A percentile compares a stretch with the other conserved stretches of the same genome.
These are phyloP conservation scores for Salinomyces thailandicus DNA, from an alignment of 2,329 filamentous ascomycete species.

Conservation along the genomic window DNA sequence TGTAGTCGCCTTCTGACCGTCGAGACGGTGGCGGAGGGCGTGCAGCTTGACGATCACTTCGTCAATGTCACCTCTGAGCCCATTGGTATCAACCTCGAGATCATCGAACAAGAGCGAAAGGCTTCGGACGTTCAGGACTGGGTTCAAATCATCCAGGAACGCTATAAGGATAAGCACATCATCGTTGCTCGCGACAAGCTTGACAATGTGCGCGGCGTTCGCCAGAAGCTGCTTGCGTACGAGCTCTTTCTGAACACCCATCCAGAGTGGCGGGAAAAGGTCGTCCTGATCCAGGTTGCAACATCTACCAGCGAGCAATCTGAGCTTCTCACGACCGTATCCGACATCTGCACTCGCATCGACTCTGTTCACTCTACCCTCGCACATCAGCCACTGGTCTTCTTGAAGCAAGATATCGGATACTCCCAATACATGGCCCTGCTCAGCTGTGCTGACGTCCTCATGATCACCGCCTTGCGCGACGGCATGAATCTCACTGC, in stretches of 20 bases:
- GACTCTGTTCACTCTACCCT: slow-evolving; percentile 86
- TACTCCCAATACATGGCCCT: slow-evolving; percentile 90
- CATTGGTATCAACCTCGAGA: slow-evolving; percentile 82
- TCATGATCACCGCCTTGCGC: slow-evolving; percentile 90
- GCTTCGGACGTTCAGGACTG: slow-evolving; percentile 65
- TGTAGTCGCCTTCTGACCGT: slow-evolving; percentile 86
- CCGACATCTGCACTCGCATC: slow-evolving; percentile 88
- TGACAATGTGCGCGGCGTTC: slow-evolving; percentile 81
- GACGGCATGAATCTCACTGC: slow-evolving; percentile 97
- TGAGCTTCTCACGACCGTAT: slow-evolving; percentile 78
- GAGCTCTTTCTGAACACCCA: slow-evolving; percentile 92
- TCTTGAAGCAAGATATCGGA: slow-evolving; percentile 87
- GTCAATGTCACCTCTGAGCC: slow-evolving; percentile 77
- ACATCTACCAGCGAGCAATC: slow-evolving; percentile 80
- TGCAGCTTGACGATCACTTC: slow-evolving; percentile 86
- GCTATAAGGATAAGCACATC: slow-evolving; percentile 78
- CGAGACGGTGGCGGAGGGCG: slow-evolving; percentile 76
- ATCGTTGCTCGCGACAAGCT: slow-evolving; percentile 93
- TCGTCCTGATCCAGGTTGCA: slow-evolving; percentile 87
- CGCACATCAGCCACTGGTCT: slow-evolving; percentile 84
- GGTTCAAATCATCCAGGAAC: slow-evolving; percentile 68
- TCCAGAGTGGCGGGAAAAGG: slow-evolving; percentile 75
- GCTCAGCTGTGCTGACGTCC: slow-evolving; percentile 74
- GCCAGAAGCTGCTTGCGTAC: slow-evolving; percentile 84
- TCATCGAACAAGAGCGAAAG: slow-evolving; percentile 46